phyloP scores from a whole-genome alignment of 2,329 filamentous ascomycete genomes.

The Alternaria gaisen region DNA sequence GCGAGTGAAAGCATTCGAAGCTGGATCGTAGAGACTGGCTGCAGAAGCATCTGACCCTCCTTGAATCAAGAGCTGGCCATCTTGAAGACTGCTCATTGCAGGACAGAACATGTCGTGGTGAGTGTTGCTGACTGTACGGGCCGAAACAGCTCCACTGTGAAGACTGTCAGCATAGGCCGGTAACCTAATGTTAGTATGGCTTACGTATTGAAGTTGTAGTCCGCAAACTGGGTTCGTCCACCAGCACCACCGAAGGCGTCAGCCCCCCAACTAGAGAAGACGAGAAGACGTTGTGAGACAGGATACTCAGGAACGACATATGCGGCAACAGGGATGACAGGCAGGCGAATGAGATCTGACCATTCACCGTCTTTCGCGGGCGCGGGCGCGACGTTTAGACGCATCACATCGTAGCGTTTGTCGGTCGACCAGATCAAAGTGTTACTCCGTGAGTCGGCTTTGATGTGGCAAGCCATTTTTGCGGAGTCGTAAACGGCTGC shows the following conservation, averaged over 20 bases:
- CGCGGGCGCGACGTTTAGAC: constrained; percentile 19
- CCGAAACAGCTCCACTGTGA: constrained; percentile 31
- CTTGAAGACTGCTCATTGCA: constrained; percentile 35
- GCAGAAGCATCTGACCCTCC: constrained; percentile 35
- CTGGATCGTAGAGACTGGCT: constrained; percentile 35
- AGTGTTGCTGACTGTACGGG: constrained; percentile 35
- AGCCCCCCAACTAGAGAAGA: constrained; percentile 40
- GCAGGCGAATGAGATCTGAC: constrained; percentile 37
- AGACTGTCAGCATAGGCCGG: constrained; percentile 7
- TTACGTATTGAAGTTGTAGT: constrained; percentile 38
- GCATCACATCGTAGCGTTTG: constrained; percentile 38
- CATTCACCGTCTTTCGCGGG: constrained; percentile 32
- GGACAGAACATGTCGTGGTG: constrained; percentile 42
- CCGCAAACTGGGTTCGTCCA: constrained; percentile 35
- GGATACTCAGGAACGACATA: constrained; percentile 40
- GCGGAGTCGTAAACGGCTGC: constrained; percentile 35
- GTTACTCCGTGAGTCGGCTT: constrained; percentile 31
- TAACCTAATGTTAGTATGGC: background rate
- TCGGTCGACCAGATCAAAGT: constrained; percentile 40
- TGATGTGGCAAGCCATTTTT: constrained; percentile 33
- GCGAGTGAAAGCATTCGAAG: constrained; percentile 27
- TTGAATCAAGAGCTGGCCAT: constrained; percentile 35
- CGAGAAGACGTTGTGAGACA: constrained; percentile 28
- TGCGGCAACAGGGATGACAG: constrained; percentile 41
- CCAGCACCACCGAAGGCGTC: constrained; percentile 38